Conservation (phyloP, 1,284 basidiomycete species). For the Apiotrichum sp. region DNA sequence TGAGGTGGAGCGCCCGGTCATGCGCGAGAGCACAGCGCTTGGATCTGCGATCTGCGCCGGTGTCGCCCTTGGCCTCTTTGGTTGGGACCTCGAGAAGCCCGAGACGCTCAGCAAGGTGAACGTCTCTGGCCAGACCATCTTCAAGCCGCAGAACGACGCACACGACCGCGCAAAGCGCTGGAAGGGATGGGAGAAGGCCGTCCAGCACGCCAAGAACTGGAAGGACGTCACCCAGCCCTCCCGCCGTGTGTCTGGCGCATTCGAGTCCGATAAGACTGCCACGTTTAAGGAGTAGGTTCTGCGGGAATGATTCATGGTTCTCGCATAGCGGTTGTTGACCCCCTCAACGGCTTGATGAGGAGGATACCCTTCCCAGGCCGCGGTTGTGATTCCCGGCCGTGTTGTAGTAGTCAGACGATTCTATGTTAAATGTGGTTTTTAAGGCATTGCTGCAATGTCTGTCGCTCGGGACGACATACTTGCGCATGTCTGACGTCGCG, state of each 20-base stretch:
- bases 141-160: conserved; percentile 58
- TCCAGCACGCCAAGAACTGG: conserved; percentile 75
- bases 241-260: not conserved
- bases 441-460: too few species aligned
- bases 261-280: not conserved
- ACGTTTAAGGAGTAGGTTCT: not conserved
- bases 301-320: too few species aligned
- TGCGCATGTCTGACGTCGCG: too few species aligned
- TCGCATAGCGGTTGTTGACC: not conserved
- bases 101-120: conserved; percentile 85
- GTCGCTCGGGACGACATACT: too few species aligned
- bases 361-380: not conserved
- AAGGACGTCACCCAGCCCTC: conserved; percentile 16
- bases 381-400: not conserved
- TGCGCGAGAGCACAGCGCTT: conserved; percentile 94
- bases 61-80: conserved; percentile 77
- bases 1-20: conserved; percentile 82
- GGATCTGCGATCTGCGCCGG: conserved; percentile 96
- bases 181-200: conserved; percentile 74
- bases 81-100: conserved; percentile 85
- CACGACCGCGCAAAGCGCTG: conserved; percentile 59
- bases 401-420: too few species aligned
- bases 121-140: conserved; percentile 68
- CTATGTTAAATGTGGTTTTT: too few species aligned
- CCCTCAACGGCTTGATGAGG: not conserved